Evolutionary conservation across 2,329 filamentous ascomycete genomes (phyloP).

Genomic region (Fusarium equiseti): DNA sequence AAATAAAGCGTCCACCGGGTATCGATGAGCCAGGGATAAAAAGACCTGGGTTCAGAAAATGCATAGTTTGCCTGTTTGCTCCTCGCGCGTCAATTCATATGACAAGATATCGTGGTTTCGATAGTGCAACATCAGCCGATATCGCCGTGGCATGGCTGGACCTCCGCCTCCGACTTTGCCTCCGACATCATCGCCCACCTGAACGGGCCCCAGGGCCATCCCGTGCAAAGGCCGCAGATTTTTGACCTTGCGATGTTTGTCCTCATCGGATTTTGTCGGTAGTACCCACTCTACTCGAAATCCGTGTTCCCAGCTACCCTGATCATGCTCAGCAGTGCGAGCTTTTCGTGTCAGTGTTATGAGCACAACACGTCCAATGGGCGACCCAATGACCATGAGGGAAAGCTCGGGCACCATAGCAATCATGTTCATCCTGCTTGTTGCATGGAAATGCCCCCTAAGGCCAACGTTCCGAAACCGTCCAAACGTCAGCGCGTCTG

Average conservation of each 20-base stretch:
- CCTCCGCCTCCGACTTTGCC: slow-evolving; percentile 36
- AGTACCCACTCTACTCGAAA: slow-evolving; percentile 68
- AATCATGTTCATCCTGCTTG: slow-evolving; percentile 67
- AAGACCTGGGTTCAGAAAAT: slow-evolving; percentile 49
- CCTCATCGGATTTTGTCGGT: slow-evolving; percentile 62
- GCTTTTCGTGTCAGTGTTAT: slow-evolving; percentile 64
- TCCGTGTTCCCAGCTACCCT: slow-evolving; percentile 53
- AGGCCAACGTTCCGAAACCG: slow-evolving; percentile 38
- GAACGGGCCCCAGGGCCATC: slow-evolving; percentile 75
- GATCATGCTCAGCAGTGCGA: slow-evolving; percentile 36
- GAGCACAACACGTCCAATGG: slow-evolving; percentile 74
- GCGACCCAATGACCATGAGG: slow-evolving; percentile 75
- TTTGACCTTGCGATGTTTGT: slow-evolving; percentile 51
- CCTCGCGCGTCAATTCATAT: slow-evolving; percentile 71
- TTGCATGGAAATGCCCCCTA: slow-evolving; percentile 50
- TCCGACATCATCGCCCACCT: slow-evolving; percentile 54
- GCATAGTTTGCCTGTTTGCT: slow-evolving; percentile 52
- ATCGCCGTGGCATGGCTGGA: slow-evolving; percentile 59
- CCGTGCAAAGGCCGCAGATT: slow-evolving; percentile 71
- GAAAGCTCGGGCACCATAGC: slow-evolving; percentile 75
- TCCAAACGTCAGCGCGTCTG: slow-evolving; percentile 48
- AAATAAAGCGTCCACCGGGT: slow-evolving; percentile 23
- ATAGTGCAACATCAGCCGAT: slow-evolving; percentile 78
- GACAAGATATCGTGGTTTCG: slow-evolving; percentile 76
- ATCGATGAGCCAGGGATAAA: slow-evolving; percentile 28